Evolutionary conservation across 306 rosid species (phyloP).

Genomic region (Erythrophleum fordii): DNA sequence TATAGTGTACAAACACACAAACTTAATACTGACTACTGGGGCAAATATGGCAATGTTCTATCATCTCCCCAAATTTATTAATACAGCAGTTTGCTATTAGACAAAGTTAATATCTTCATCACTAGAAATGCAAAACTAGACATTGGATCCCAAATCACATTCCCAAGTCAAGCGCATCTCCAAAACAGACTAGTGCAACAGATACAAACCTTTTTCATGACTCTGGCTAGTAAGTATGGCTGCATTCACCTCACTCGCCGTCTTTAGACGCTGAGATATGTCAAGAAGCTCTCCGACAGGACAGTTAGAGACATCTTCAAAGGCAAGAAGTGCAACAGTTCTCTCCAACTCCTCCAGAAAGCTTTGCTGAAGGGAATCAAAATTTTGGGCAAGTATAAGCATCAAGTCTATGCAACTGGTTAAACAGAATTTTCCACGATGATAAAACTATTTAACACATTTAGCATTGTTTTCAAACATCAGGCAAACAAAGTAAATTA

Average conservation of each 20-base stretch:
- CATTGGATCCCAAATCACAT: constrained; percentile 5
- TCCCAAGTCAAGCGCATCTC: neutral
- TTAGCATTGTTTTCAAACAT: constrained; percentile 23
- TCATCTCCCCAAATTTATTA: constrained; percentile 25
- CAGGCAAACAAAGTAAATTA: constrained; percentile 22
- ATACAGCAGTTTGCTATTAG: neutral
- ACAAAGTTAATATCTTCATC: constrained; percentile 18
- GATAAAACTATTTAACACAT: constrained; percentile 25
- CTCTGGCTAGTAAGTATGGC: constrained; percentile 97
- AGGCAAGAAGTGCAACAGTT: constrained; percentile 97
- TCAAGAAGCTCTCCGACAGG: constrained; percentile 96
- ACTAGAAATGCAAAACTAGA: constrained; percentile 9
- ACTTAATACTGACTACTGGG: neutral
- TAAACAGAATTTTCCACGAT: constrained; percentile 17
- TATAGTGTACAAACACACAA: neutral
- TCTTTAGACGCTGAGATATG: constrained; percentile 95
- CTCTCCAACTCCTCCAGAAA: constrained; percentile 96
- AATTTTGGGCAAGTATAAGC: constrained; percentile 33
- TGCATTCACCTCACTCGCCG: constrained; percentile 98
- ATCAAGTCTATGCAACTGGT: constrained; percentile 22
- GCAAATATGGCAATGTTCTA: constrained; percentile 23
- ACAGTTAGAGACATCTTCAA: constrained; percentile 92
- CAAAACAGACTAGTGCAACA: constrained; percentile 15
- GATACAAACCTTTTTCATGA: constrained; percentile 88
- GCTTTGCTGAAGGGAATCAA: constrained; percentile 70